phyloP scores from a whole-genome alignment of 75 land plant genomes.

The Chamaecyparis obtusa region DNA sequence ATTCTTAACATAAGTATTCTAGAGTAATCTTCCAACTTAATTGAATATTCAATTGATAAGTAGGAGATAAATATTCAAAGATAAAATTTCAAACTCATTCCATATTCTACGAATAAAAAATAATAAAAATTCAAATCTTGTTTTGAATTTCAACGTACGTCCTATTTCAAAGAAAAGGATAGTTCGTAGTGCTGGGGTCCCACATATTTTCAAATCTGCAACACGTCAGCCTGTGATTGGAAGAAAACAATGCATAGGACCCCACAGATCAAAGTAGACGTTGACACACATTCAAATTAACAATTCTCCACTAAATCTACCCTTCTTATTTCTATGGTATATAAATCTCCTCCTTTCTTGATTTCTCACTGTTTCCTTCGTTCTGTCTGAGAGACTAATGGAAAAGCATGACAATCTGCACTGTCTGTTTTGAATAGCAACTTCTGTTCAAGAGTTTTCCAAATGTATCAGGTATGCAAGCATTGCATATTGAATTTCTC shows the following conservation, averaged over 20 bases:
- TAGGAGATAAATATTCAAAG: too few relatives aligned
- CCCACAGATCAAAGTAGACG: neutral
- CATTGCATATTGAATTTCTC: neutral
- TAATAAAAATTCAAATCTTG: neutral
- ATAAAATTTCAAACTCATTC: neutral
- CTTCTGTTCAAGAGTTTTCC: neutral
- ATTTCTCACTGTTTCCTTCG: neutral
- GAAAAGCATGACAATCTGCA: neutral
- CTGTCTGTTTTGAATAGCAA: neutral
- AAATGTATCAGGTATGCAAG: neutral
- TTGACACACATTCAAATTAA: neutral
- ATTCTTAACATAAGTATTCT: too few relatives aligned
- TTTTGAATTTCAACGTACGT: neutral
- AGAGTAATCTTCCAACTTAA: too few relatives aligned
- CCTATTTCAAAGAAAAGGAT: neutral
- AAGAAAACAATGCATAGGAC: neutral
- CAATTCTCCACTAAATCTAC: neutral
- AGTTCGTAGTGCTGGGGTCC: neutral
- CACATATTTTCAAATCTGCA: neutral
- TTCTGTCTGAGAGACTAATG: neutral
- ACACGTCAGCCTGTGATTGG: neutral
- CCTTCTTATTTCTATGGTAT: too few relatives aligned
- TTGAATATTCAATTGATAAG: too few relatives aligned
- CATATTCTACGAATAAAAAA: neutral
- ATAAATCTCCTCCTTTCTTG: neutral